Conservation (phyloP, 1,284 basidiomycete genomes). For the Fomitopsis pinicola region DNA sequence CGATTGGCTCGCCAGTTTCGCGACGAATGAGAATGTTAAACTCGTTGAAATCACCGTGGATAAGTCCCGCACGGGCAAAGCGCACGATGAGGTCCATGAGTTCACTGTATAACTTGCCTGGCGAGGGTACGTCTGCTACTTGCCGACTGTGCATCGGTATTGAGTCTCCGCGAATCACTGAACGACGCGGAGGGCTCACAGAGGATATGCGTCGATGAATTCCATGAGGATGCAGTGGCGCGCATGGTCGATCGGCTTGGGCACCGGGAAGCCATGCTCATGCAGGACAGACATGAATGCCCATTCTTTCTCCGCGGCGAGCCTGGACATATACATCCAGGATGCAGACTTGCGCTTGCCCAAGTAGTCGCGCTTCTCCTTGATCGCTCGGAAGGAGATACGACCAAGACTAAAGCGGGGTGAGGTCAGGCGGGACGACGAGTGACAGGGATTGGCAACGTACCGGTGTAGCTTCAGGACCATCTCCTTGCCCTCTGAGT, state of each 20-base stretch:
- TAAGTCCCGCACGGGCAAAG: constrained; percentile 88
- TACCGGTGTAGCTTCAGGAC: constrained; percentile 92
- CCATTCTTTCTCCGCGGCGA: constrained; percentile 96
- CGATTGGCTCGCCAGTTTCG: constrained; percentile 78
- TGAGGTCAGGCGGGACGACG: background rate
- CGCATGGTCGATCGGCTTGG: constrained; percentile 90
- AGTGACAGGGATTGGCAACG: constrained; percentile 9
- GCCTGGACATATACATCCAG: constrained; percentile 99
- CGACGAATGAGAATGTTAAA: constrained; percentile 96
- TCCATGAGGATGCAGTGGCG: constrained; percentile 97
- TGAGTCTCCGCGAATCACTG: background rate
- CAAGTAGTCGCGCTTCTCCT: constrained; percentile 95
- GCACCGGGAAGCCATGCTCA: constrained; percentile 92
- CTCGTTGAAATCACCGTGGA: constrained; percentile 99
- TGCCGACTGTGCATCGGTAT: constrained; percentile 62
- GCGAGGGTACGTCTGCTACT: constrained; percentile 78
- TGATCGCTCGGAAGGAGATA: constrained; percentile 95
- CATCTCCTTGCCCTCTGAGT: constrained; percentile 78
- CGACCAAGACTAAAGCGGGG: constrained; percentile 74
- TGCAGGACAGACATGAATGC: constrained; percentile 98
- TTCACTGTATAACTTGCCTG: constrained; percentile 86
- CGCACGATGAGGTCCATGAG: constrained; percentile 97
- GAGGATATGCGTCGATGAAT: constrained; percentile 91
- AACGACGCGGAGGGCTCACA: constrained; percentile 50
- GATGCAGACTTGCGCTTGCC: constrained; percentile 94